Evolutionary conservation across 1,284 basidiomycete species (phyloP), one percentile per base, ranked within the genome.

Genomic region (Trametes sp.): DNA sequence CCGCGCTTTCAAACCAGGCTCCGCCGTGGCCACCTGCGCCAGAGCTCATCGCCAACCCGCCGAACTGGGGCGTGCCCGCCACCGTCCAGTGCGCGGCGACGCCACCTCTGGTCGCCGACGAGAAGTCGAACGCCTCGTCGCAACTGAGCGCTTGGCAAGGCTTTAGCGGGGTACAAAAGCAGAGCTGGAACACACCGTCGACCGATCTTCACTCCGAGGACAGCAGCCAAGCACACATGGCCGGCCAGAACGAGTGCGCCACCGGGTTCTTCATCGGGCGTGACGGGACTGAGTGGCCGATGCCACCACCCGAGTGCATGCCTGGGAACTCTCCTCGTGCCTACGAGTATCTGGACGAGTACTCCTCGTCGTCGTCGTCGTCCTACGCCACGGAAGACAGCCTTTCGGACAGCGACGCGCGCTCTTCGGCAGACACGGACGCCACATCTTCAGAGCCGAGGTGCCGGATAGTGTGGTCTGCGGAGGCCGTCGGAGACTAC

Each of bases 271-370:
- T 59, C 57, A 46, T 65, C 54, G 64, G 60, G 14, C 49, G 50
- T 14, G 64, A 65, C 29, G 64, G 64, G 14, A 56, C 36, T 2
- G 49, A 42, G 10, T 65, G 64, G 64, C 64, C 64, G 5, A 26
- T 65, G 9, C 64, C 64, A 2, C 64, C 64, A 8, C 38, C 29
- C 6, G 64, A 65, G 48, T 65, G 57, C 51, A 57, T 62, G 64
- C 57, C 57, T 9, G 31, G 31, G 7, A 21, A 16, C 26, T 19
- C 0, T 19, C 35, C 16, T 6, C 7, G 16, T 19, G 7, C 28
- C 16, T 28, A 16, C 23, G 35, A 38, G 19, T 19, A 16, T 38
- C 23, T 21, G 23, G 2, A 21, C 31, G 31, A 16, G 19, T 4
- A 16, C 48, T 9, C 8, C 49, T 33, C 33, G 55, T 5, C 31